phyloP scores from a whole-genome alignment of 495 filamentous ascomycete species.

The Letharia columbiana region DNA sequence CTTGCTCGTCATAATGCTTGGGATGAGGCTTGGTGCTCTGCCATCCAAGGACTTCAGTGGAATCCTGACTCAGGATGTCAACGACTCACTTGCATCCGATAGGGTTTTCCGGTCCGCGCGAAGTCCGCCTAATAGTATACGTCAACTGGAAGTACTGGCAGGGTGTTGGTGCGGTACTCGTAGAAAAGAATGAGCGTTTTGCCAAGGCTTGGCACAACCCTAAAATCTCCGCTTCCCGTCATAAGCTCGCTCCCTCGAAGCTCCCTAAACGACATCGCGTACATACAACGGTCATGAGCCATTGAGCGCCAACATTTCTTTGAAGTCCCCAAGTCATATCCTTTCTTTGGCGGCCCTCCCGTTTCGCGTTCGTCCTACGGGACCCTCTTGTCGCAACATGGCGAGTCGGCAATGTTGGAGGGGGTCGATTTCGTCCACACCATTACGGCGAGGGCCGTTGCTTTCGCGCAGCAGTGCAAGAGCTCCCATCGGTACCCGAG shows the following conservation, averaged over 20 bases:
- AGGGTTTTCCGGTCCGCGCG: not conserved
- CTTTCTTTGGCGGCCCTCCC: not conserved
- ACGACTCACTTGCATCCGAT: not conserved
- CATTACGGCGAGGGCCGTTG: not conserved
- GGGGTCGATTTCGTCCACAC: conserved; percentile 5
- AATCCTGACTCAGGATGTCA: not conserved
- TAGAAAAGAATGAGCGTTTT: no score
- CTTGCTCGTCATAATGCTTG: conserved; percentile 27
- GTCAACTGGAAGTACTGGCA: not conserved
- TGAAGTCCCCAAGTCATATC: not conserved
- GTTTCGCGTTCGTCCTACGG: not conserved
- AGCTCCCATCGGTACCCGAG: not conserved
- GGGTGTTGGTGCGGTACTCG: not conserved
- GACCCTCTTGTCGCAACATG: conserved; percentile 1
- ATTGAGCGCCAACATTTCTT: conserved; percentile 10
- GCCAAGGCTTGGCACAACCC: not conserved
- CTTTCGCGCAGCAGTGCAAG: not conserved
- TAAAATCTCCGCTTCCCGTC: not conserved
- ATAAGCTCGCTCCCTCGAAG: conserved; percentile 2
- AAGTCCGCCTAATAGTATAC: not conserved
- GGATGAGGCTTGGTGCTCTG: not conserved
- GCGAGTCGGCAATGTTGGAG: conserved; percentile 14
- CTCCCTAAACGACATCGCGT: conserved; percentile 1
- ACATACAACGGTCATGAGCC: conserved; percentile 1
- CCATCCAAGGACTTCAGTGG: not conserved